Evolutionary conservation across 2,329 filamentous ascomycete genomes (phyloP), one percentile per base, ranked within the genome.

Genomic region (Cadophora gregata): DNA sequence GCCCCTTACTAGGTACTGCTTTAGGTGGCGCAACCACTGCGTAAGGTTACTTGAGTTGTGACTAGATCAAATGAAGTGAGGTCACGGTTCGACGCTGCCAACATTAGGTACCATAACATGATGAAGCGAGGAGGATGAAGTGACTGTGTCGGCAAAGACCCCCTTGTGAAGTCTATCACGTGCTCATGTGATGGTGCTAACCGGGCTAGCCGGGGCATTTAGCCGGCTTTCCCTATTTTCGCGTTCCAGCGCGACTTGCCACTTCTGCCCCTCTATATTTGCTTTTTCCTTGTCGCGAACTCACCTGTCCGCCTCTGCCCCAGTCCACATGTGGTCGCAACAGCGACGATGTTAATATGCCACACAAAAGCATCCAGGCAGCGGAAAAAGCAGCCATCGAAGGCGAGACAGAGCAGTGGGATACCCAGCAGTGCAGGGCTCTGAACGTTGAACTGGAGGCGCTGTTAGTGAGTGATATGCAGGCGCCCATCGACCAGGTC

Each of bases 331-430:
- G 8, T 42, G 38, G 5, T 51, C 29, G 12, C 25, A 56, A 33
- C 24, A 29, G 42, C 24, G 27, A 60, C 29, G 24, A 48, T 51
- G 42, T 10, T 31, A 53, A 25, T 7, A 62, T 63, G 64, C 48
- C 59, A n/a, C 31, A 58, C 45, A 12, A 51, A 38, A 59, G 48
- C 21, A 19, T 65, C 31, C 27, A 27, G 12, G 62, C 62, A 33
- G 68, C 68, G 12, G 68, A 68, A 45, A 60, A 67, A 29, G 68
- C 68, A 21, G 66, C 68, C 14, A 25, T 68, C 9, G 62, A 63
- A 33, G 68, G 68, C 14, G 48, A 65, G 10, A 60, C 42, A 10
- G 36, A 61, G 16, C 66, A 69, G 12, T 68, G 50, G 33, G 69
- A 71, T 24, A 68, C 69, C 6, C 69, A 71, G 33, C 14, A 59